Evolutionary conservation across 139 green algal species (phyloP).

Genomic region (Chlorella sp.): DNA sequence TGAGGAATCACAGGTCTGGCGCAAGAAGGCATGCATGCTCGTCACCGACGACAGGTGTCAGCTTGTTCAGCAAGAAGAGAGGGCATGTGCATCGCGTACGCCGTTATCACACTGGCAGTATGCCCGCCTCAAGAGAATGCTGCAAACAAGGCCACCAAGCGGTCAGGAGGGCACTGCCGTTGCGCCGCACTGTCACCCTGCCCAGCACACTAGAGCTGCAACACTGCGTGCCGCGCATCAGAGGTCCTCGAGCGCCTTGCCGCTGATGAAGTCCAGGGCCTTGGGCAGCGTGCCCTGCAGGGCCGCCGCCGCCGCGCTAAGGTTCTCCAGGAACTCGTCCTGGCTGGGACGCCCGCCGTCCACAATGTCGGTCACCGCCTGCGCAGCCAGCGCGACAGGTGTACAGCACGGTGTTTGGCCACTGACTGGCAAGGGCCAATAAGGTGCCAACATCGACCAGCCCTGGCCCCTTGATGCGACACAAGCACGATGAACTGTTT

Average conservation of each 20-base stretch:
- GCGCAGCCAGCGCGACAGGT: neutral
- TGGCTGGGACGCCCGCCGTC: conserved; percentile 66
- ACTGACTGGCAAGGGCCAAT: neutral
- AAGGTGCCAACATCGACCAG: neutral
- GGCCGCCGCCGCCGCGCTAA: conserved; percentile 65
- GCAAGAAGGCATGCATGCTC: too few relatives aligned
- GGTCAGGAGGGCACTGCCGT: too few relatives aligned
- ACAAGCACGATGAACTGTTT: neutral
- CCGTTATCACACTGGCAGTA: too few relatives aligned
- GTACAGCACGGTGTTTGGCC: neutral
- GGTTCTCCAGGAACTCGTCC: conserved; percentile 96
- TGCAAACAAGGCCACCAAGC: too few relatives aligned
- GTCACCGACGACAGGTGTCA: too few relatives aligned
- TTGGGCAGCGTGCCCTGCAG: conserved; percentile 67
- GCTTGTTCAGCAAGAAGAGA: too few relatives aligned
- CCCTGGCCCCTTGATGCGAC: neutral
- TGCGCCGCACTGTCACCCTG: too few relatives aligned
- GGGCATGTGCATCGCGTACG: too few relatives aligned
- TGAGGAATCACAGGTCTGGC: too few relatives aligned
- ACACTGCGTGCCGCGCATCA: conserved; percentile 46
- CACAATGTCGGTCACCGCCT: conserved; percentile 88
- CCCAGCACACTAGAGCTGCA: too few relatives aligned
- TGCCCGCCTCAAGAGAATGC: too few relatives aligned
- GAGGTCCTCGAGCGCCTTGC: conserved; percentile 67
- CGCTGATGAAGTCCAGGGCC: conserved; percentile 73